phyloP scores from a whole-genome alignment of 371 early-diverging fungal species.

The Apophysomyces variabilis region DNA sequence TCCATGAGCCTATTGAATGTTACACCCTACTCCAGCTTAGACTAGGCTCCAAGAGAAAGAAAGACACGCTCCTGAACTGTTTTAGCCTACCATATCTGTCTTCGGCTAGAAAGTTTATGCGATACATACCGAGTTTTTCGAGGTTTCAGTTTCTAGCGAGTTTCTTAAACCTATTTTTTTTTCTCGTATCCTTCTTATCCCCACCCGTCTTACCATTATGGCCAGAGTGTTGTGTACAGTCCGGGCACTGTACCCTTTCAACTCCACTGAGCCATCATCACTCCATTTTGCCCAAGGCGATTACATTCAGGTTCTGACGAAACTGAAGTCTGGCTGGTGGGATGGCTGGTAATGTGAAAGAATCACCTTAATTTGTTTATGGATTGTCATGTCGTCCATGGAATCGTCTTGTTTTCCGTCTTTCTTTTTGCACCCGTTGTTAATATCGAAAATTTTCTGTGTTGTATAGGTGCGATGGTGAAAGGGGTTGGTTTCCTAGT shows the following conservation, averaged over 20 bases:
- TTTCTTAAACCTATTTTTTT: background rate
- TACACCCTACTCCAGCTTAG: background rate
- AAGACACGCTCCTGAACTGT: slow-evolving; percentile 3
- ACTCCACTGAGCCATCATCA: slow-evolving; percentile 66
- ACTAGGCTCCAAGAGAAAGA: background rate
- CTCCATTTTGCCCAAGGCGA: slow-evolving; percentile 78
- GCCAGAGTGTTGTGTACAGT: slow-evolving; percentile 13
- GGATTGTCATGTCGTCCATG: background rate
- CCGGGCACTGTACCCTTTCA: slow-evolving; percentile 17
- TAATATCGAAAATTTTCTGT: background rate
- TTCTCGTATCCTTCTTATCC: slow-evolving; percentile 12
- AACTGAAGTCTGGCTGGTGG: slow-evolving; percentile 94
- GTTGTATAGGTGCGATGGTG: slow-evolving; percentile 52
- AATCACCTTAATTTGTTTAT: background rate
- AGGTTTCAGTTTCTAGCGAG: slow-evolving; percentile 1
- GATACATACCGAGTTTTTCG: background rate
- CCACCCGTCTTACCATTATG: background rate
- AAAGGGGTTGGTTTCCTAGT: slow-evolving; percentile 91
- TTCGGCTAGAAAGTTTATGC: slow-evolving; percentile 8
- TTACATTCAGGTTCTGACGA: slow-evolving; percentile 79
- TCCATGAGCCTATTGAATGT: background rate
- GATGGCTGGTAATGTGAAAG: slow-evolving; percentile 61
- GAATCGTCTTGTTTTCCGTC: too few species aligned
- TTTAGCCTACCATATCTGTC: background rate
- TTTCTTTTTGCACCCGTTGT: too few species aligned